Conservation (phyloP, 1,284 basidiomycete species). For the Butyriboletus regius region DNA sequence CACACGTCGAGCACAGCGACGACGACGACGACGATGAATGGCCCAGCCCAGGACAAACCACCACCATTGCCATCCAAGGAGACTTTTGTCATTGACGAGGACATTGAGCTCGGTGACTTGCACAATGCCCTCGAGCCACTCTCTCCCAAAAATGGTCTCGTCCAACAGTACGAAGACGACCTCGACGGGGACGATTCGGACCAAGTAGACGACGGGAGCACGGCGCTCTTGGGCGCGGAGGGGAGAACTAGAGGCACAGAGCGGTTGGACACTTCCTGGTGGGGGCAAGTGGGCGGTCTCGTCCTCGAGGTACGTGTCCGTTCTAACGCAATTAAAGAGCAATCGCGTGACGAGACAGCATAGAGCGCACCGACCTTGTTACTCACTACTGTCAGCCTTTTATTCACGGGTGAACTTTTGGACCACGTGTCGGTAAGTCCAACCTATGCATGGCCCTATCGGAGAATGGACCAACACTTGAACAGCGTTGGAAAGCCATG, state of each 20-base stretch:
- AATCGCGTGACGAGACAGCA: constrained; percentile 5
- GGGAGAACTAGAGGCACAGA: constrained; percentile 25
- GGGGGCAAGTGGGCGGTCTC: constrained; percentile 53
- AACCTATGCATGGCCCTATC: constrained; percentile 4
- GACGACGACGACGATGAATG: constrained; percentile 10
- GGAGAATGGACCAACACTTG: constrained; percentile 4
- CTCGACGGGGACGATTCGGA: constrained; percentile 20
- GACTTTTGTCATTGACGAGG: constrained; percentile 3
- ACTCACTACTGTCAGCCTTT: constrained; percentile 62
- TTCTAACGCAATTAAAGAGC: not conserved
- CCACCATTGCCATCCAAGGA: not conserved
- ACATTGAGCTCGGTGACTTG: constrained; percentile 37
- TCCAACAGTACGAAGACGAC: constrained; percentile 10
- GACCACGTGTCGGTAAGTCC: constrained; percentile 72
- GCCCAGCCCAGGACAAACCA: constrained; percentile 2
- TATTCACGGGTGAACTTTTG: constrained; percentile 84
- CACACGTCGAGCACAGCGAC: constrained; percentile 17
- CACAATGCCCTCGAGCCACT: constrained; percentile 30
- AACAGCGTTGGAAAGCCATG: constrained; percentile 83
- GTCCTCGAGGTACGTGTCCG: constrained; percentile 53
- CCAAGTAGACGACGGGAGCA: constrained; percentile 29
- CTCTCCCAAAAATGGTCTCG: constrained; percentile 13
- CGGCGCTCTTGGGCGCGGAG: constrained; percentile 32
- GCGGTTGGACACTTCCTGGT: constrained; percentile 24
- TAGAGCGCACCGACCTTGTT: constrained; percentile 69